These are phyloP conservation scores for Achaetomium macrosporum DNA, from an alignment of 2,329 filamentous ascomycete genomes.

Conservation along the genomic window DNA sequence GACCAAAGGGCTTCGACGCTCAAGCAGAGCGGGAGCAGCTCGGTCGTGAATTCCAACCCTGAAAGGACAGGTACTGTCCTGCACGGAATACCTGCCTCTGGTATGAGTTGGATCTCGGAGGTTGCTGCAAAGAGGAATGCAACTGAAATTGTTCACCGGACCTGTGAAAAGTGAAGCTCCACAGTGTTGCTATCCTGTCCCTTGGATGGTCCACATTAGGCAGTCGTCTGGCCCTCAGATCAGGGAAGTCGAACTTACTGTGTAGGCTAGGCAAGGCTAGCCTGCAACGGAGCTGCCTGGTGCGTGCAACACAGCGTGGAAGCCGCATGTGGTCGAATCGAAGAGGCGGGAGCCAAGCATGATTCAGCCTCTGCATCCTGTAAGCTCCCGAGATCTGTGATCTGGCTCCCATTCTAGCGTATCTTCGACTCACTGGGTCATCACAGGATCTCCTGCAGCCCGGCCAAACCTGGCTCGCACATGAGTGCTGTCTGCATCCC, in stretches of 20 bases:
- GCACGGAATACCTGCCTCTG: background rate
- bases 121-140: conserved; percentile 1
- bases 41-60: conserved; percentile 2
- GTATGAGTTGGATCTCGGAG: conserved; percentile 1
- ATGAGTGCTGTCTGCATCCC: too few species aligned
- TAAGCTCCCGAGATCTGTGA: background rate
- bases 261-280: too few species aligned
- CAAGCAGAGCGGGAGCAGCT: background rate
- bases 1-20: conserved; percentile 2
- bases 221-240: conserved; percentile 4
- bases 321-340: background rate
- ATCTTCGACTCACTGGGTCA: background rate
- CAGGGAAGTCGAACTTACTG: too few species aligned
- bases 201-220: conserved; percentile 7
- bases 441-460: too few species aligned
- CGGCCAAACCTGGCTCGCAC: too few species aligned
- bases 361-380: background rate
- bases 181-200: background rate
- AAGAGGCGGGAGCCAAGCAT: conserved; percentile 3
- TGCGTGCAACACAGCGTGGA: too few species aligned
- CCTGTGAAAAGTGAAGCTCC: background rate
- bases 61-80: background rate
- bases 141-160: conserved; percentile 4
- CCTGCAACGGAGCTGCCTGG: too few species aligned
- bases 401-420: background rate